These are phyloP conservation scores for Phytophthora litchii DNA, from an alignment of 352 stramenopile species.

Conservation along the genomic window DNA sequence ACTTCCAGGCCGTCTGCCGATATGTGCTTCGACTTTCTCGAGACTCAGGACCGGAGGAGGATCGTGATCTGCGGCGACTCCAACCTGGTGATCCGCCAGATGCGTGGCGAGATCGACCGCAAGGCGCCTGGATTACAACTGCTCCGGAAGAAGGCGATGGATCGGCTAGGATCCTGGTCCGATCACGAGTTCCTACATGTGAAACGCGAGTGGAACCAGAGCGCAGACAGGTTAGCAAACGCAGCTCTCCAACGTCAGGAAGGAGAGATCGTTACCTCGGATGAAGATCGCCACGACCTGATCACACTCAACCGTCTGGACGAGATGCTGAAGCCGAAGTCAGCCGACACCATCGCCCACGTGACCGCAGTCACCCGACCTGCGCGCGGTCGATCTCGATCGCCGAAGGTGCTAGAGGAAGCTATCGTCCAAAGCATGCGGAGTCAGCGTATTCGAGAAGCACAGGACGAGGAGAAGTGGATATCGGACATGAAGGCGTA, in stretches of 20 bases:
- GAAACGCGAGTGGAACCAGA: conserved; percentile 4
- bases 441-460: too few species aligned
- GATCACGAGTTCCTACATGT: conserved; percentile 1
- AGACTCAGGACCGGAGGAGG: too few species aligned
- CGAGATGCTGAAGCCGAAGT: neutral
- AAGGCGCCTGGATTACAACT: conserved; percentile 2
- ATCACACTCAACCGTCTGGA: neutral
- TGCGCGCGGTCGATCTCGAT: too few species aligned
- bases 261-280: neutral
- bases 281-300: conserved; percentile 3
- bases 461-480: conserved; percentile 3
- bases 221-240: neutral
- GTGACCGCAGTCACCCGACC: too few species aligned
- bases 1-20: too few species aligned
- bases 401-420: too few species aligned
- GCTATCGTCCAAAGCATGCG: too few species aligned
- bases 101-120: conserved; percentile 2
- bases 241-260: conserved; percentile 5
- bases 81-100: conserved; percentile 8
- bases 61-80: conserved; percentile 14
- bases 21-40: too few species aligned
- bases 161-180: neutral
- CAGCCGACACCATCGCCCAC: neutral
- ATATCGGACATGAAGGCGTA: neutral
- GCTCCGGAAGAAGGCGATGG: neutral